Evolutionary conservation across 1,284 basidiomycete genomes (phyloP), one percentile per base, ranked within the genome.

Genomic region (Papiliotrema laurentii): DNA sequence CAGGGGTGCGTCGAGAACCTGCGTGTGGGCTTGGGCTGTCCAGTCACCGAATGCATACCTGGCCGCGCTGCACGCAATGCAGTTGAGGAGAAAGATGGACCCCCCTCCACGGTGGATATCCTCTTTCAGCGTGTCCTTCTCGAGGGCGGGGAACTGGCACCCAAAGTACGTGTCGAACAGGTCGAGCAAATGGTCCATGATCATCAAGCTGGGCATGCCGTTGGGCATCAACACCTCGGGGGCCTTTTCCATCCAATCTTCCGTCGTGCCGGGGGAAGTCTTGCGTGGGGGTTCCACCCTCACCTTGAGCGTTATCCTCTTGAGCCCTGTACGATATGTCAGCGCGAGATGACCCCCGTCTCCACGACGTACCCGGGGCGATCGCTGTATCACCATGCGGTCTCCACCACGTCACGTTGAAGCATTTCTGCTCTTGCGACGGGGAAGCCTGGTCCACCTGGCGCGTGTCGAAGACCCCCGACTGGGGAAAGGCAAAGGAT

Each of bases 311-410:
- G n/a, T 43, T 24, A 28, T 43, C 24, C 26, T 18, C n/a, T 43
- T 43, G 14, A 27, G 21, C 16, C 26, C 25, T 31, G n/a, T 22
- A 28, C 18, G 21, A 16, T n/a, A 40, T n/a, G n/a, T 11, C 13
- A 38, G 21, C 11, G 10, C 10, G 9, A 27, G 6, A 13, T 9
- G 39, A 16, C 10, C 13, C 18, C 24, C 11, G 22, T 14, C 18
- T 41, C 25, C 39, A 13, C 6, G 19, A 26, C 24, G 21, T 43
- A 43, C 25, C 25, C 11, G 41, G 41, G 10, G 61, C 60, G 16
- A 66, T 62, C 1, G 63, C 63, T 13, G 63, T 64, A 45, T 59
- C 52, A 2, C 63, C 63, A 44, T 66, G 63, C 11, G 63, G 61
- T 35, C 63, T 50, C 58, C 60, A 66, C 63, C 63, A 66, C 4